These are phyloP conservation scores for Lactarius hengduanensis DNA, from an alignment of 768 basidiomycete genomes.

Conservation along the genomic window DNA sequence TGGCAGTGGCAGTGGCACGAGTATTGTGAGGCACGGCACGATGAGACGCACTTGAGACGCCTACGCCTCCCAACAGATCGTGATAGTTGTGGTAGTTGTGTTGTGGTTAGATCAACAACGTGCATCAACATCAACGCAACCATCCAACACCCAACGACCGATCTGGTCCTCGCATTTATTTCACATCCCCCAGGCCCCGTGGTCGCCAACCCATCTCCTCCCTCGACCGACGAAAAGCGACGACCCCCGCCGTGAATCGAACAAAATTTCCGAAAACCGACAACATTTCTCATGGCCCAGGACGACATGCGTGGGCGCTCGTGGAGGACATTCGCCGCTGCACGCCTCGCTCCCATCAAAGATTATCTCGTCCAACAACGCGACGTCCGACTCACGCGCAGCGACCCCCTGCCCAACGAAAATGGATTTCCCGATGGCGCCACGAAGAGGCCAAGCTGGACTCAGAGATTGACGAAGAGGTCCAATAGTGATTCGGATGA, in stretches of 20 bases:
- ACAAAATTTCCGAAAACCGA: not conserved
- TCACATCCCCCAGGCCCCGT: not conserved
- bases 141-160: conserved; percentile 1
- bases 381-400: conserved; percentile 37
- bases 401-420: conserved; percentile 30
- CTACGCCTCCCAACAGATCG: not conserved
- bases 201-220: not conserved
- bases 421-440: conserved; percentile 30
- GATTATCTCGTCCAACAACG: conserved; percentile 49
- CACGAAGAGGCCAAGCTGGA: conserved; percentile 46
- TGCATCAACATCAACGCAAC: not conserved
- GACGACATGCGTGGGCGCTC: conserved; percentile 36
- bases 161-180: not conserved
- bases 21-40: not conserved
- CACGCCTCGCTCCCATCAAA: conserved; percentile 42
- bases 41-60: not conserved
- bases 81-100: not conserved
- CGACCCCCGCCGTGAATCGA: not conserved
- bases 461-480: conserved; percentile 42
- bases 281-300: conserved; percentile 30
- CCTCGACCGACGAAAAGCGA: not conserved
- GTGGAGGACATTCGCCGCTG: conserved; percentile 34
- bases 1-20: not conserved
- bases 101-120: not conserved
- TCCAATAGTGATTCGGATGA: conserved; percentile 30